Evolutionary conservation across 2,329 filamentous ascomycete genomes (phyloP), one percentile per base, ranked within the genome.

Genomic region (Polytolypa hystricis): DNA sequence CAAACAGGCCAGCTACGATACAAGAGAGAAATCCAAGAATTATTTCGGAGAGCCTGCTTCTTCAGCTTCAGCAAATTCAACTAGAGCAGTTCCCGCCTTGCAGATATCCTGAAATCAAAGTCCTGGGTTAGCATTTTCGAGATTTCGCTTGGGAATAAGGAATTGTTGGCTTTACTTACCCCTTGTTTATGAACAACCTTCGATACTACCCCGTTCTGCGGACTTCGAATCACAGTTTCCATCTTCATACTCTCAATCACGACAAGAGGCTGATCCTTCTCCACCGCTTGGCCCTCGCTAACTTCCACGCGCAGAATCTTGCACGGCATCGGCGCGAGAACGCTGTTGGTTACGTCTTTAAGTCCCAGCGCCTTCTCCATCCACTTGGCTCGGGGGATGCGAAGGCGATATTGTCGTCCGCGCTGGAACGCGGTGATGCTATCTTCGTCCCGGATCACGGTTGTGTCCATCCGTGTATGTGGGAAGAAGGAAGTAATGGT

Each of bases 281-380:
- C 77, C 11, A 98, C 91, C 31, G 61, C 63, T 45, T 93, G 77
- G 0, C 91, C 91, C 48, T 85, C 85, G 18, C 71, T 64, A 0
- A 95, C 85, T 58, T 94, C 84, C 32, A 95, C 91, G 46, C 84
- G 77, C 43, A 98, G 64, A 17, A 98, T 81, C 65, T 96, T 96
- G 64, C 91, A 96, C 2, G 91, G 91, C 91, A 98, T 98, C 0
- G 91, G 91, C 15, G 91, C 85, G 16, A 84, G 70, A 1, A 96
- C 85, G 36, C 81, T 91, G 41, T 89, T 87, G 5, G 78, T 70
- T 0, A 73, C 72, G 52, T 93, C 84, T 56, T 84, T 87, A 43
- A 83, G 65, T 0, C 89, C 87, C 5, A 95, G 68, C 0, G 85
- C 86, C 61, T 93, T 89, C 49, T 86, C 83, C 40, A 82, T 81